phyloP scores from a whole-genome alignment of 768 basidiomycete genomes.

The Pulveroboletus sp. region DNA sequence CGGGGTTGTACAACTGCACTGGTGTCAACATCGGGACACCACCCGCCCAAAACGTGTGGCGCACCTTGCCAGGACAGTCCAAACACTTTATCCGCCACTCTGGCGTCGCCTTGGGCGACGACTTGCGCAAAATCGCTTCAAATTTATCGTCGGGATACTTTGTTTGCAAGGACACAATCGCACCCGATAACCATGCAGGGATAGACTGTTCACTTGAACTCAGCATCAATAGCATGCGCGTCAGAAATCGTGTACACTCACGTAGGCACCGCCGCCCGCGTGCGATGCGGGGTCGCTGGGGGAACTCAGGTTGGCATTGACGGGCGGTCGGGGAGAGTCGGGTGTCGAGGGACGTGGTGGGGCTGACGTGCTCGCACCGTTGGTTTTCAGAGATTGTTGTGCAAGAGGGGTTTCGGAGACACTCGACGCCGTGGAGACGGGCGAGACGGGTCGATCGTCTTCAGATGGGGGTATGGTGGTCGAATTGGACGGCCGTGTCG shows the following conservation, averaged over 20 bases:
- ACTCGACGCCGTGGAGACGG: slow-evolving; percentile 72
- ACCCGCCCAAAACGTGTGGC: not conserved
- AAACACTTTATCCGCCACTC: slow-evolving; percentile 93
- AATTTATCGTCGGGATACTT: slow-evolving; percentile 83
- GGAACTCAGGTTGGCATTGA: slow-evolving; percentile 12
- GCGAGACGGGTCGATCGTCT: slow-evolving; percentile 60
- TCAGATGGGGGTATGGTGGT: slow-evolving; percentile 33
- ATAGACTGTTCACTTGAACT: slow-evolving; percentile 37
- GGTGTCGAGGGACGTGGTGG: slow-evolving; percentile 25
- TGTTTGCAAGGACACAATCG: slow-evolving; percentile 64
- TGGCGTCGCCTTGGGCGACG: slow-evolving; percentile 48
- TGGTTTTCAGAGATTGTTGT: slow-evolving; percentile 54
- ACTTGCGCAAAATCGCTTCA: slow-evolving; percentile 67
- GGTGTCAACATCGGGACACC: not conserved
- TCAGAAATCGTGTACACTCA: slow-evolving; percentile 21
- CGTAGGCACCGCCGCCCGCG: slow-evolving; percentile 22
- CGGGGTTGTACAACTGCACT: slow-evolving; percentile 80
- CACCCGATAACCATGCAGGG: slow-evolving; percentile 69
- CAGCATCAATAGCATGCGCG: slow-evolving; percentile 32
- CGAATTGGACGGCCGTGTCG: slow-evolving; percentile 32
- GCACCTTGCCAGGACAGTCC: slow-evolving; percentile 92
- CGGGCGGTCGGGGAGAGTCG: slow-evolving; percentile 18
- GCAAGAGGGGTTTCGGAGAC: slow-evolving; percentile 74
- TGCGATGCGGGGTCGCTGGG: slow-evolving; percentile 13
- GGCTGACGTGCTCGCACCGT: slow-evolving; percentile 38